Evolutionary conservation across 2,329 filamentous ascomycete species (phyloP).

Genomic region (Phialemoniopsis sp.): DNA sequence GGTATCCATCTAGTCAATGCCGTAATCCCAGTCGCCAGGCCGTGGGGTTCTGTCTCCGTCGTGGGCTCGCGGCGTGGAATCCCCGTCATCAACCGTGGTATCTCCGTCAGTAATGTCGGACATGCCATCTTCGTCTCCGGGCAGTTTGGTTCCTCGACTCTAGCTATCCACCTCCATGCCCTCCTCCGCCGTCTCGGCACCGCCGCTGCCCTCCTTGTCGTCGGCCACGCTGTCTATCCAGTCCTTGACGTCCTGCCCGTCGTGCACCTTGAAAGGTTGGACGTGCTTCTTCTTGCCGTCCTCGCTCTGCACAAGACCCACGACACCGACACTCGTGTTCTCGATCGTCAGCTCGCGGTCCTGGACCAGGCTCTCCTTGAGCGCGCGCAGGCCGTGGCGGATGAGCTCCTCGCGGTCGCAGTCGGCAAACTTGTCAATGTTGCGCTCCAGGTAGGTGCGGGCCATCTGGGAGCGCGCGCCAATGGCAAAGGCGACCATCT

Average conservation of each 20-base stretch:
- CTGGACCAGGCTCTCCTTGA: constrained; percentile 94
- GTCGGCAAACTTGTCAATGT: constrained; percentile 77
- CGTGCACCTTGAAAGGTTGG: constrained; percentile 86
- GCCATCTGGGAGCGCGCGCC: constrained; percentile 97
- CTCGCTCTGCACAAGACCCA: constrained; percentile 61
- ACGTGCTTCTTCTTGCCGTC: constrained; percentile 48
- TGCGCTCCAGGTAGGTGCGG: constrained; percentile 90
- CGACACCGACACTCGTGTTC: constrained; percentile 89
- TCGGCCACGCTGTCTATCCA: constrained; percentile 74
- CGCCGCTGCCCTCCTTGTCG: constrained; percentile 44
- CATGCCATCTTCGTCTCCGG: too few species aligned
- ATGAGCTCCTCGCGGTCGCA: constrained; percentile 81
- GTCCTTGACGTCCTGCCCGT: constrained; percentile 79
- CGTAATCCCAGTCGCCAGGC: too few species aligned
- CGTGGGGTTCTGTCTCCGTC: too few species aligned
- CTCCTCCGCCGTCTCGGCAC: constrained; percentile 36
- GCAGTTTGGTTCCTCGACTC: constrained; percentile 1
- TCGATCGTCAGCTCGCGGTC: constrained; percentile 97
- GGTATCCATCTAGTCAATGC: too few species aligned
- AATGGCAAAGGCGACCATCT: constrained; percentile 96
- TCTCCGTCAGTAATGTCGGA: too few species aligned
- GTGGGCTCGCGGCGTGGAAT: too few species aligned
- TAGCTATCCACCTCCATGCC: constrained; percentile 40
- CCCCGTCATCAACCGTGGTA: too few species aligned
- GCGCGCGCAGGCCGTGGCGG: constrained; percentile 80